These are phyloP conservation scores for Medicago lupulina DNA, from an alignment of 306 rosid genomes.

Conservation along the genomic window DNA sequence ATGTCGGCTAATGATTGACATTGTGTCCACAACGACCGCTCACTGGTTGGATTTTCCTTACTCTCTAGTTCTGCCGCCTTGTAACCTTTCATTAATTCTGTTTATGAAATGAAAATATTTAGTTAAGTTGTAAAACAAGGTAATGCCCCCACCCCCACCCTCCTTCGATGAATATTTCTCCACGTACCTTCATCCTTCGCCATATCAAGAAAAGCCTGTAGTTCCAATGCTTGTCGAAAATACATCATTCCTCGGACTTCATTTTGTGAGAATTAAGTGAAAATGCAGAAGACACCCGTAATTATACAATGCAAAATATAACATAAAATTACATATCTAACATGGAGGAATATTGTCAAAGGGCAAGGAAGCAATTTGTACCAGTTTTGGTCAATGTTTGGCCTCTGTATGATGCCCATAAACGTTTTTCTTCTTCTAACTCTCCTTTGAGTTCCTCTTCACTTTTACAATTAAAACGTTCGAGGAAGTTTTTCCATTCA, in stretches of 20 bases:
- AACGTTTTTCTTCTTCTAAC: conserved; percentile 74
- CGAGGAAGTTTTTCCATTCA: conserved; percentile 89
- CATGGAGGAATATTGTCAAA: conserved; percentile 19
- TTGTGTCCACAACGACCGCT: conserved; percentile 72
- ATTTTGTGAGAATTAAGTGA: conserved; percentile 37
- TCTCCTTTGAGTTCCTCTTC: conserved; percentile 66
- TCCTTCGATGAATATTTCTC: conserved; percentile 30
- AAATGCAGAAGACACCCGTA: conserved; percentile 37
- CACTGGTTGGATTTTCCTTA: conserved; percentile 56
- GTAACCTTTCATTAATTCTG: conserved; percentile 87
- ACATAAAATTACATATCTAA: conserved; percentile 33
- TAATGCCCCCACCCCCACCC: not conserved
- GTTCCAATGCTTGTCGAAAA: conserved; percentile 91
- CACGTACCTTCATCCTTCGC: conserved; percentile 80
- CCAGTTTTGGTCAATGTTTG: conserved; percentile 99
- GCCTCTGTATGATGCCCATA: conserved; percentile 97
- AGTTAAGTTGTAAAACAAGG: not conserved
- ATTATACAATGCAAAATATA: conserved; percentile 38
- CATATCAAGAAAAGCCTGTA: conserved; percentile 97
- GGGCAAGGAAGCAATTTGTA: conserved; percentile 40
- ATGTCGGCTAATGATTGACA: conserved; percentile 89
- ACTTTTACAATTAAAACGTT: conserved; percentile 59
- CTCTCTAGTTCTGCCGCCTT: conserved; percentile 84
- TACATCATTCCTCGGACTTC: conserved; percentile 99
- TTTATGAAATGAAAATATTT: conserved; percentile 24